A percentile compares a stretch with the other conserved stretches of the same genome.
phyloP scores from a whole-genome alignment of 371 early-diverging fungal genomes.

The Mucor plumbeus region DNA sequence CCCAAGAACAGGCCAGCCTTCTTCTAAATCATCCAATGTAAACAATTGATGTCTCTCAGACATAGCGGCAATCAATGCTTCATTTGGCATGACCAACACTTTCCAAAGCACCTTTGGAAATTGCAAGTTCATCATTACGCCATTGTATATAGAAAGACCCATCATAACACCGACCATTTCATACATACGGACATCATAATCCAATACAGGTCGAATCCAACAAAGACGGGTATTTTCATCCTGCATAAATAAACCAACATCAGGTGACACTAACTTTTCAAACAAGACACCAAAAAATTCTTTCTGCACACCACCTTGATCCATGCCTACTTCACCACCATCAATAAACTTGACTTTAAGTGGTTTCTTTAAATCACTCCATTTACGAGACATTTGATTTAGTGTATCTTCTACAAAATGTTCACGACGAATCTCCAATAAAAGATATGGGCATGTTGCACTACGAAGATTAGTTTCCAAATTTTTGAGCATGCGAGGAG shows the following conservation, averaged over 20 bases:
- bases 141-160: conserved; percentile 94
- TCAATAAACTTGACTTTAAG: conserved; percentile 84
- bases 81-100: conserved; percentile 51
- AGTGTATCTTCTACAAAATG: conserved; percentile 73
- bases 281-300: conserved; percentile 94
- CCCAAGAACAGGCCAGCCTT: conserved; percentile 64
- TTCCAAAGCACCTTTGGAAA: conserved; percentile 92
- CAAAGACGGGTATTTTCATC: conserved; percentile 74
- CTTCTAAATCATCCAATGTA: conserved; percentile 63
- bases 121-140: conserved; percentile 86
- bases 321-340: conserved; percentile 88
- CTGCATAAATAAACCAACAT: conserved; percentile 68
- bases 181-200: conserved; percentile 59
- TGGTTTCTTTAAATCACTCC: conserved; percentile 75
- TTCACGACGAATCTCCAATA: conserved; percentile 76
- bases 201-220: conserved; percentile 82
- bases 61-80: conserved; percentile 42
- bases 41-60: conserved; percentile 30
- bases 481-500: conserved; percentile 47
- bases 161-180: conserved; percentile 92
- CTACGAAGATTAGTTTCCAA: conserved; percentile 48
- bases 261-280: conserved; percentile 85
- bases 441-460: conserved; percentile 77
- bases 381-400: conserved; percentile 61
- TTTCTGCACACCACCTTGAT: conserved; percentile 96